A percentile compares a stretch with the other conserved stretches of the same genome.
Evolutionary conservation across 73 alveolate species (phyloP).

Genomic region (Symbiodinium pilosum): DNA sequence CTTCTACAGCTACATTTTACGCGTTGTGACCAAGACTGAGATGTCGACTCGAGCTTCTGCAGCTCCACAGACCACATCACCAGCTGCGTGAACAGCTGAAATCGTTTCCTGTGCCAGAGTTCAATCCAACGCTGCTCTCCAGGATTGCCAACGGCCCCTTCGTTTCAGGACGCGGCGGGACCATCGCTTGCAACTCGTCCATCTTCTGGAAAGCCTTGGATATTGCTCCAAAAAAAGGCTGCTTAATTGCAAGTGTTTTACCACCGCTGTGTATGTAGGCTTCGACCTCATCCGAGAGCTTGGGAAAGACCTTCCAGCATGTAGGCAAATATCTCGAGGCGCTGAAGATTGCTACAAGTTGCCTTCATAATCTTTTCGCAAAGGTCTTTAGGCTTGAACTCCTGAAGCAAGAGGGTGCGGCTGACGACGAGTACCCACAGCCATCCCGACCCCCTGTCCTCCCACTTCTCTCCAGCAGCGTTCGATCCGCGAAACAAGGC

Average conservation of each 20-base stretch:
- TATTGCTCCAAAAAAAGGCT: too few species aligned
- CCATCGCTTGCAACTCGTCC: slow-evolving; percentile 72
- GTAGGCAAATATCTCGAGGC: not conserved
- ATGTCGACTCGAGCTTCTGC: slow-evolving; percentile 46
- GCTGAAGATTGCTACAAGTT: not conserved
- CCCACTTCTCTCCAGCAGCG: slow-evolving; percentile 56
- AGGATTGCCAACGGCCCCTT: not conserved
- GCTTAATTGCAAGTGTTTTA: not conserved
- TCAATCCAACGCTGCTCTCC: not conserved
- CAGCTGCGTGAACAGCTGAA: slow-evolving; percentile 87
- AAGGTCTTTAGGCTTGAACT: slow-evolving; percentile 80
- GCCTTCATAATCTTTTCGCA: slow-evolving; percentile 54
- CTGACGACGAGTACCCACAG: not conserved
- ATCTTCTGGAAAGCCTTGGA: slow-evolving; percentile 31
- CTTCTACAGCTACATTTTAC: not conserved
- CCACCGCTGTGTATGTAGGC: not conserved
- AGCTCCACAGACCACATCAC: slow-evolving; percentile 90
- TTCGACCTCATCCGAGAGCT: not conserved
- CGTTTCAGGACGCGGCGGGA: not conserved
- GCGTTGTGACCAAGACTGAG: not conserved
- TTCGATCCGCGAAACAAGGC: slow-evolving; percentile 50
- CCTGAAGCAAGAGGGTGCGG: not conserved
- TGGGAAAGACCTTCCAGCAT: slow-evolving; percentile 6
- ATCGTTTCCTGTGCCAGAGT: slow-evolving; percentile 10
- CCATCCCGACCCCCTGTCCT: not conserved